phyloP scores from a whole-genome alignment of 164 flowering plant genomes.

The Annona cherimola region DNA sequence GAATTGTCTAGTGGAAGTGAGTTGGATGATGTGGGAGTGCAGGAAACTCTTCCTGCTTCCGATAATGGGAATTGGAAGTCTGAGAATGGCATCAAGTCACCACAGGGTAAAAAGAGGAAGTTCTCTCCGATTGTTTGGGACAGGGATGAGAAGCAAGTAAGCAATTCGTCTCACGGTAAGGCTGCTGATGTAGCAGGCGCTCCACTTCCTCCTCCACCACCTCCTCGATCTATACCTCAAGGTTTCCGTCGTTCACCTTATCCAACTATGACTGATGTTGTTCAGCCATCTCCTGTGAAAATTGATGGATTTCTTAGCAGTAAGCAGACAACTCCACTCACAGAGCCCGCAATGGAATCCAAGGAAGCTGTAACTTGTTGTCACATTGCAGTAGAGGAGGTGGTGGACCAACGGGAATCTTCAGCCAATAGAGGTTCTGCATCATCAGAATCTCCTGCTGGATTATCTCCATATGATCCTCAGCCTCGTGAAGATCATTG shows the following conservation, averaged over 20 bases:
- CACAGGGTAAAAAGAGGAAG: conserved; percentile 54
- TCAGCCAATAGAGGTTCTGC: conserved; percentile 2
- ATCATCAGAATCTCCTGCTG: conserved; percentile 5
- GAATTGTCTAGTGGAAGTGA: conserved; percentile 87
- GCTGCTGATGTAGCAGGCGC: background rate
- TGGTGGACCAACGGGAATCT: too few relatives aligned
- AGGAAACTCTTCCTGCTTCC: conserved; percentile 22
- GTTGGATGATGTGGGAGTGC: conserved; percentile 55
- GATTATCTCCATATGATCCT: conserved; percentile 6
- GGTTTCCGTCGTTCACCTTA: conserved; percentile 6
- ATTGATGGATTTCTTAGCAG: background rate
- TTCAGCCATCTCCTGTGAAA: background rate
- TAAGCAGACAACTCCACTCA: background rate
- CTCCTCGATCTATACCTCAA: conserved; percentile 6
- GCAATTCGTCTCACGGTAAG: background rate
- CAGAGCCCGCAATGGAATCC: background rate
- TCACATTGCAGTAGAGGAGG: background rate
- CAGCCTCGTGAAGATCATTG: conserved; percentile 1
- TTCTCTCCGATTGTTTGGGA: conserved; percentile 57
- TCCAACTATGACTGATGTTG: background rate
- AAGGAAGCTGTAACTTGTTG: background rate
- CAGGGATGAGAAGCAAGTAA: conserved; percentile 22
- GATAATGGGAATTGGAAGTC: conserved; percentile 22
- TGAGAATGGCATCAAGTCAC: conserved; percentile 37
- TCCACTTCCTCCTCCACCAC: conserved; percentile 12